Percentiles rank a stretch among this genome's conserved stretches.
phyloP scores from a whole-genome alignment of 2,329 filamentous ascomycete species.

The Whalleya microplaca region DNA sequence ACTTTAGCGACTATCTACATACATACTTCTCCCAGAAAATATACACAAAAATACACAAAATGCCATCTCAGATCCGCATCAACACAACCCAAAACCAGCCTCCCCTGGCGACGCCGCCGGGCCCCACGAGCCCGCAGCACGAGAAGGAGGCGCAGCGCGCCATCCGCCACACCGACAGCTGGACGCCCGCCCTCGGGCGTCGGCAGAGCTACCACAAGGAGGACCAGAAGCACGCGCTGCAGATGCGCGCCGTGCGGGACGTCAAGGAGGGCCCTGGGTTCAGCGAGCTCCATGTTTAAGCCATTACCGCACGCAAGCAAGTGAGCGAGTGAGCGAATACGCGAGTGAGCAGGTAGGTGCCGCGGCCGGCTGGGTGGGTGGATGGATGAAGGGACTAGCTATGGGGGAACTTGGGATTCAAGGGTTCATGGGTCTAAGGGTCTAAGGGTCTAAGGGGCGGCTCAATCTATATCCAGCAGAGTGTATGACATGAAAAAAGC shows the following conservation, averaged over 20 bases:
- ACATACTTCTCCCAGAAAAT: no score
- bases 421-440: no score
- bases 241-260: constrained; percentile 46
- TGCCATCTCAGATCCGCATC: neutral
- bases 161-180: constrained; percentile 44
- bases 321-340: no score
- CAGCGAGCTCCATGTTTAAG: constrained; percentile 43
- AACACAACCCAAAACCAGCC: neutral
- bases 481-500: no score
- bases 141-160: constrained; percentile 41
- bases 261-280: constrained; percentile 47
- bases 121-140: constrained; percentile 33
- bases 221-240: constrained; percentile 56
- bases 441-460: no score
- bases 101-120: constrained; percentile 2
- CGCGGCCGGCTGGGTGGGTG: no score
- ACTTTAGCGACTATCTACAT: no score
- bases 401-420: no score
- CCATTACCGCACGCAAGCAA: no score
- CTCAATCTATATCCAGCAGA: no score
- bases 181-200: constrained; percentile 52
- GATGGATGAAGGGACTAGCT: no score
- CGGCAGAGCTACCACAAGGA: constrained; percentile 56
- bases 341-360: no score
- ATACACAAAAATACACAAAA: neutral